Percentiles rank a stretch among this genome's conserved stretches.
These are phyloP conservation scores for Dothideomycetidae sp. DNA, from an alignment of 2,329 filamentous ascomycete species.

Conservation along the genomic window DNA sequence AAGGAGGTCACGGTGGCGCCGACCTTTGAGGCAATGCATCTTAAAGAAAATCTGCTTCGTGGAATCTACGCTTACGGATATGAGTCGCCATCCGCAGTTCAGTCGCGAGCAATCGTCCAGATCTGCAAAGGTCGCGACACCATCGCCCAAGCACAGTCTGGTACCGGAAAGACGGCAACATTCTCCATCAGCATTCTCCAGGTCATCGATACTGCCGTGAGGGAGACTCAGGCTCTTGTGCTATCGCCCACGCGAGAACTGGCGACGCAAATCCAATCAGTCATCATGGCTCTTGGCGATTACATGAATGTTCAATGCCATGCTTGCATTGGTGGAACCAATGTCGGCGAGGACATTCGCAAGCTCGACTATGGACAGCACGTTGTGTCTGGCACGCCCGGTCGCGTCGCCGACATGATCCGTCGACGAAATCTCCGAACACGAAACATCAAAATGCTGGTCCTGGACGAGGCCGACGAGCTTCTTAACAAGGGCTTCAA, in stretches of 20 bases:
- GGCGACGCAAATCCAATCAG: slow-evolving; percentile 94
- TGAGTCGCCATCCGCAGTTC: slow-evolving; percentile 92
- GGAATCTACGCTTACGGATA: slow-evolving; percentile 98
- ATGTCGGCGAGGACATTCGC: slow-evolving; percentile 93
- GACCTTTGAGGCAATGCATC: slow-evolving; percentile 87
- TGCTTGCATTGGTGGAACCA: slow-evolving; percentile 94
- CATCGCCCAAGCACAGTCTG: slow-evolving; percentile 94
- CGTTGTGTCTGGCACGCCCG: slow-evolving; percentile 94
- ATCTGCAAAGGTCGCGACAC: slow-evolving; percentile 98
- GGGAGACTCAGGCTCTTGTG: slow-evolving; percentile 86
- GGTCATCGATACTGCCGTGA: slow-evolving; percentile 83
- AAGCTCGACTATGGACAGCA: slow-evolving; percentile 97
- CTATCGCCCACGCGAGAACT: slow-evolving; percentile 93
- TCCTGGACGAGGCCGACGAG: slow-evolving; percentile 64
- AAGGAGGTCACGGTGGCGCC: slow-evolving; percentile 94
- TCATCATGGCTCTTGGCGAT: slow-evolving; percentile 98
- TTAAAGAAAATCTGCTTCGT: slow-evolving; percentile 93
- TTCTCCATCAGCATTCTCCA: slow-evolving; percentile 95
- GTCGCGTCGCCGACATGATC: slow-evolving; percentile 80
- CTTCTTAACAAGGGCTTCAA: slow-evolving; percentile 86
- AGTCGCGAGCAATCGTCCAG: slow-evolving; percentile 95
- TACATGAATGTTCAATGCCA: slow-evolving; percentile 99
- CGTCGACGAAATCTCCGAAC: slow-evolving; percentile 58
- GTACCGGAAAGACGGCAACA: slow-evolving; percentile 91
- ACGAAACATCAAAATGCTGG: slow-evolving; percentile 64